Conservation (phyloP, 345 rosid genomes). For the Syzygium oleosum region DNA sequence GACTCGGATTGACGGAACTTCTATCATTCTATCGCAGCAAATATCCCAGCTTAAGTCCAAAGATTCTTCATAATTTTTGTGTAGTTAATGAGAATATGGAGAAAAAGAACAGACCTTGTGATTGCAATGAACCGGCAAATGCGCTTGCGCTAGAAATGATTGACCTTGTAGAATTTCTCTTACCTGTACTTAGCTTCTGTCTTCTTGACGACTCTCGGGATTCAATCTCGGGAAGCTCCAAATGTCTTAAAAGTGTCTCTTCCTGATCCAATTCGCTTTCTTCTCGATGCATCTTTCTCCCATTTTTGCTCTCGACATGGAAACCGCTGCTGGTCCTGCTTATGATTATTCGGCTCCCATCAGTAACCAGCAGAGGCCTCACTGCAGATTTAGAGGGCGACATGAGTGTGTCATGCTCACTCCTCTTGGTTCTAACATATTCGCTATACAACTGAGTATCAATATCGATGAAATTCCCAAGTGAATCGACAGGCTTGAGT, state of each 20-base stretch:
- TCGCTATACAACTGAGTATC: conserved; percentile 3
- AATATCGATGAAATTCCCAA: not conserved
- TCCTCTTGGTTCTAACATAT: conserved; percentile 3
- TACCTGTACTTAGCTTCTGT: not conserved
- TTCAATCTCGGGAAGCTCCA: not conserved
- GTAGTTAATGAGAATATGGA: not conserved
- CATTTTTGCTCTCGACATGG: not conserved
- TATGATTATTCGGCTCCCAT: conserved; percentile 5
- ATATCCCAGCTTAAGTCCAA: not conserved
- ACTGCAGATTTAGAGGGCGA: not conserved
- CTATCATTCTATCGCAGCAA: not conserved
- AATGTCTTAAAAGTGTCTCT: not conserved
- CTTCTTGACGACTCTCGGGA: not conserved
- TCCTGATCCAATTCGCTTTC: not conserved
- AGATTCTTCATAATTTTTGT: not conserved
- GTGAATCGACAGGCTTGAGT: conserved; percentile 3
- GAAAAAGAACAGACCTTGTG: conserved; percentile 5
- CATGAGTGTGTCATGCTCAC: not conserved
- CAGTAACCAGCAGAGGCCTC: conserved; percentile 11
- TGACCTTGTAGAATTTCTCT: not conserved
- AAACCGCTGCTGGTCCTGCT: conserved; percentile 2
- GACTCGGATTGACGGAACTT: not conserved
- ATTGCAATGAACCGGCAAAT: not conserved
- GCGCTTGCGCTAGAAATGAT: not conserved
- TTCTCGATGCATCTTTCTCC: not conserved